A percentile compares a stretch with the other conserved stretches of the same genome.
phyloP scores from a whole-genome alignment of 768 basidiomycete genomes.

The Leucogyrophana mollusca region DNA sequence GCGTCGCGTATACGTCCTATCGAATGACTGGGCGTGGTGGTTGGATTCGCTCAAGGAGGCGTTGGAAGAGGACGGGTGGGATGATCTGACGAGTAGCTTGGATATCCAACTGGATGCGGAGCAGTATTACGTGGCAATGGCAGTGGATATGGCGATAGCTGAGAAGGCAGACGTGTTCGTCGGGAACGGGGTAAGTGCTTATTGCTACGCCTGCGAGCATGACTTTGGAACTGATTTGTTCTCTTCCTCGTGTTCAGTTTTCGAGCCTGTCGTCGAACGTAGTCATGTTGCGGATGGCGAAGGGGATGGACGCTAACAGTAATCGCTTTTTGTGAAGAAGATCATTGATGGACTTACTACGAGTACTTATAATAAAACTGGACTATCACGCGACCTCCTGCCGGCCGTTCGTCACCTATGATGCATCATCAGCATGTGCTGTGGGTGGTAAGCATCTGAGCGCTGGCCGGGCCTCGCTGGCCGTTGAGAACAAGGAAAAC shows the following conservation, averaged over 20 bases:
- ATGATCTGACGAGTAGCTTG: conserved; percentile 40
- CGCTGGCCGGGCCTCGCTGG: too few relatives aligned
- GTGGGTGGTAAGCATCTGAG: too few relatives aligned
- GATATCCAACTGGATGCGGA: conserved; percentile 42
- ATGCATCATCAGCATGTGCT: too few relatives aligned
- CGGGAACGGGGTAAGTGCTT: conserved; percentile 53
- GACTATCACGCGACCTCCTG: too few relatives aligned
- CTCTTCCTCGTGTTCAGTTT: conserved; percentile 26
- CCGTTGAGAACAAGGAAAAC: too few relatives aligned
- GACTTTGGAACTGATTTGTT: too few relatives aligned
- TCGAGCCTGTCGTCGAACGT: conserved; percentile 53
- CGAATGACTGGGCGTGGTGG: conserved; percentile 49
- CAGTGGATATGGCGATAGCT: conserved; percentile 62
- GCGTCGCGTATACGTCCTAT: conserved; percentile 45
- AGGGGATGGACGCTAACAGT: conserved; percentile 36
- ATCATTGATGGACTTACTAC: background rate
- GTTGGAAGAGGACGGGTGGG: conserved; percentile 49
- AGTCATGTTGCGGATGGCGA: conserved; percentile 44
- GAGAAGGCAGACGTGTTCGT: conserved; percentile 58
- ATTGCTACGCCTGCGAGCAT: too few relatives aligned
- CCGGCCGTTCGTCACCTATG: too few relatives aligned
- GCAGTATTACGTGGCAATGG: conserved; percentile 48
- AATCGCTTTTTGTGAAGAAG: conserved; percentile 40
- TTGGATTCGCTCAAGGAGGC: conserved; percentile 36
- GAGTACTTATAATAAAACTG: background rate